Evolutionary conservation across 495 filamentous ascomycete genomes (phyloP).

Genomic region (Penicillium mononematosum): DNA sequence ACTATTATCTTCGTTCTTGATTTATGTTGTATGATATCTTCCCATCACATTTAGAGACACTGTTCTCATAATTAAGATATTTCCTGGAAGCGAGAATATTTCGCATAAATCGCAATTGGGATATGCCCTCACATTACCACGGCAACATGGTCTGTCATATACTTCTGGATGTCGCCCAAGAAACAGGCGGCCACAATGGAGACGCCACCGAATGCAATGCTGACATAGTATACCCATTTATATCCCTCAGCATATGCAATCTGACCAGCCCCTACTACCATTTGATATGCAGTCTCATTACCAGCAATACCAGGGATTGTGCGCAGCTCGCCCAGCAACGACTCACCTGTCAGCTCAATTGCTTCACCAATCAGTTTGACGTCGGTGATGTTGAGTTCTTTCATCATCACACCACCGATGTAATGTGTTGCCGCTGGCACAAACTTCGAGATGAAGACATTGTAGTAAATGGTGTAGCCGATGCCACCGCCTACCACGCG

Average conservation of each 20-base stretch:
- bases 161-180: conserved; percentile 62
- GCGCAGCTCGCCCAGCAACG: conserved; percentile 52
- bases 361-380: conserved; percentile 39
- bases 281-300: conserved; percentile 52
- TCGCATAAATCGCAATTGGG: neutral
- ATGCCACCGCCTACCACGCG: conserved; percentile 69
- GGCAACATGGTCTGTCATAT: conserved; percentile 68
- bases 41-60: neutral
- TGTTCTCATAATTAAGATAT: neutral
- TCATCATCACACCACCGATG: conserved; percentile 54
- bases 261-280: conserved; percentile 61
- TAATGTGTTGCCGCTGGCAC: conserved; percentile 48
- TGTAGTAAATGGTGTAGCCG: conserved; percentile 75
- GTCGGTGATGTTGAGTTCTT: conserved; percentile 55
- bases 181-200: conserved; percentile 63
- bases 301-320: conserved; percentile 56
- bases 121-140: conserved; percentile 53
- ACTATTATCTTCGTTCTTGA: neutral
- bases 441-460: conserved; percentile 69
- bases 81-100: neutral
- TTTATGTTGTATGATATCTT: no score
- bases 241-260: conserved; percentile 62
- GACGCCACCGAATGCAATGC: conserved; percentile 64
- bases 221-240: conserved; percentile 65
- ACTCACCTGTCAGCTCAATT: conserved; percentile 57